Base-by-base conservation (phyloP, 2,329 filamentous ascomycete species). In the Cercospora sp. region DNA sequence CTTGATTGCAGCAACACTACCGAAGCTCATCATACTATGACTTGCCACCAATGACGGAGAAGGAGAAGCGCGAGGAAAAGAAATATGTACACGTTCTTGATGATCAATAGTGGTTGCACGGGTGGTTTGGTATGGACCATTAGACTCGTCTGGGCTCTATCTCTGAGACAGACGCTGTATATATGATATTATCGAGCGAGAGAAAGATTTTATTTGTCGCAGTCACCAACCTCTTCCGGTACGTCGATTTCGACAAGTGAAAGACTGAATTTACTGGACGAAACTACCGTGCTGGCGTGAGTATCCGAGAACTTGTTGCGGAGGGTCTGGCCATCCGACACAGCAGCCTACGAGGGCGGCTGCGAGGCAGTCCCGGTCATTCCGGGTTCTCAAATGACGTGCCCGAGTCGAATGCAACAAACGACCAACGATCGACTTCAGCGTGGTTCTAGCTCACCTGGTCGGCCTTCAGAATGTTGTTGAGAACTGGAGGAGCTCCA, bases 31-130 rank as follows among this genome's bases (percentile, higher is more conserved):
- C 89, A 76, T 95, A 90, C 87, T 97, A 96, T 81, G 94, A 99
- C 79, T 86, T 98, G 73, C 95, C 95, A 61, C 94, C 95, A 60
- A 90, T 94, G 77, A 97, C 94, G 37, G 94, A 97, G 84, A 91
- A 91, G 81, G 95, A 99, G 86, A 95, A 90, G 87, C 87, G 88
- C 76, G 94, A 98, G 81, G 94, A 98, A 82, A 95, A 90, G 87
- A 95, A 97, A 86, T 99, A 97, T 81, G 84, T 98, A 80, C 95
- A 99, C 81, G 94, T 99, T 70, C 84, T 93, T 78, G 92, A 97
- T 80, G 90, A 95, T 80, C 88, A 93, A 85, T 95, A 89, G 83
- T 9, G 34, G 30, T 30, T 21, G 16, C 18, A 18, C 32, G 24
- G 16, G 32, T 18, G 24, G 13, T 3, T 18, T 9, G 37, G 18